Conservation (phyloP, 345 rosid species). For the Euphorbia peplus region DNA sequence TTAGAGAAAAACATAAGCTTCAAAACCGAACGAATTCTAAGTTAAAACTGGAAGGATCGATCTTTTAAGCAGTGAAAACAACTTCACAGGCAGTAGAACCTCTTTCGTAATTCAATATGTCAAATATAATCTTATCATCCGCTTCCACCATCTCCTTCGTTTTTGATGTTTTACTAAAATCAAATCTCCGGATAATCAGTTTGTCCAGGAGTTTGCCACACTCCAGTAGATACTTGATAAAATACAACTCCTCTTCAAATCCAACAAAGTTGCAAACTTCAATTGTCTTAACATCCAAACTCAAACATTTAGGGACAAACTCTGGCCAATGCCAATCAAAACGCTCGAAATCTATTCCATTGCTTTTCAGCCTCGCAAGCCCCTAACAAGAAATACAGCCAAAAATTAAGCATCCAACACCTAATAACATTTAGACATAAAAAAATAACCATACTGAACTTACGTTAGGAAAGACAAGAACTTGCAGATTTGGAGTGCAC, state of each 20-base stretch:
- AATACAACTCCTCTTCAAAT: neutral
- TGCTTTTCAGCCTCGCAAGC: neutral
- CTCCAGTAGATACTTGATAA: neutral
- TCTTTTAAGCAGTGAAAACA: no score
- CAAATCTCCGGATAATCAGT: neutral
- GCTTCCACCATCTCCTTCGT: neutral
- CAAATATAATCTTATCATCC: neutral
- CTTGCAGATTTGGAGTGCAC: no score
- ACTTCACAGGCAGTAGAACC: neutral
- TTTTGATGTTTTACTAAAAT: no score
- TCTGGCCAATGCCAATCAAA: constrained; percentile 2
- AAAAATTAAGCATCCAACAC: neutral
- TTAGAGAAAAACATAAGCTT: no score
- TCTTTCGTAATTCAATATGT: neutral
- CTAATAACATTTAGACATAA: neutral
- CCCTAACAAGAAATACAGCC: neutral
- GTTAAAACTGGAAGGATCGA: no score
- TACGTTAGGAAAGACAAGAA: no score
- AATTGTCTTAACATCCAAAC: neutral
- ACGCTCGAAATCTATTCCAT: neutral
- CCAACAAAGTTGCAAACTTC: neutral
- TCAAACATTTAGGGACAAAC: no score
- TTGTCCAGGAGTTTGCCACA: neutral
- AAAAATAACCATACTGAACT: no score
- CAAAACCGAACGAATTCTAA: no score